These are phyloP conservation scores for Leptographium procerum DNA, from an alignment of 2,329 filamentous ascomycete genomes.

Conservation along the genomic window DNA sequence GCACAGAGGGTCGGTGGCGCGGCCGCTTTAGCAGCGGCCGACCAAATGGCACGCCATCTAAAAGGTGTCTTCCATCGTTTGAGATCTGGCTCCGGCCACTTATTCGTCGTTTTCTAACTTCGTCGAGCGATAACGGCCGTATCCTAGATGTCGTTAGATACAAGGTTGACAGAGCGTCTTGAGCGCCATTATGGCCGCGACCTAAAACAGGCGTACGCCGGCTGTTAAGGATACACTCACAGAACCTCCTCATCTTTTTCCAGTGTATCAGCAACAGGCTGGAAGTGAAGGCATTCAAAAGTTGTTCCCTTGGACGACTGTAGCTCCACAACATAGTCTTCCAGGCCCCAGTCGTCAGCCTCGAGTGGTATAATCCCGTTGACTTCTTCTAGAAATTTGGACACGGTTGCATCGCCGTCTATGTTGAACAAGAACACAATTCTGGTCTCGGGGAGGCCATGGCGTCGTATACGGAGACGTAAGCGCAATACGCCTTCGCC, in stretches of 20 bases:
- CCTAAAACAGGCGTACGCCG: neutral
- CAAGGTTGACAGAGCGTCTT: neutral
- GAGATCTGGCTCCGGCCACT: slow-evolving; percentile 76
- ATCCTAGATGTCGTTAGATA: slow-evolving; percentile 43
- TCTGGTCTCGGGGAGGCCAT: slow-evolving; percentile 59
- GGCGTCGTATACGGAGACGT: slow-evolving; percentile 59
- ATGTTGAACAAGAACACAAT: slow-evolving; percentile 58
- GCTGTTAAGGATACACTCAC: slow-evolving; percentile 33
- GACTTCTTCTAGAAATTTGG: slow-evolving; percentile 65
- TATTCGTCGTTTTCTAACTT: slow-evolving; percentile 60
- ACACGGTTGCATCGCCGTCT: slow-evolving; percentile 54
- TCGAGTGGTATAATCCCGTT: slow-evolving; percentile 76
- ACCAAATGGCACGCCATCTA: slow-evolving; percentile 80
- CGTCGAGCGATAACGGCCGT: slow-evolving; percentile 62
- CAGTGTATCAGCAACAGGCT: slow-evolving; percentile 55
- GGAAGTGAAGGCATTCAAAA: slow-evolving; percentile 84
- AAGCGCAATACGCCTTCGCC: slow-evolving; percentile 48
- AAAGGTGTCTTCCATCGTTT: slow-evolving; percentile 62
- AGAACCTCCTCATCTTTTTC: slow-evolving; percentile 76
- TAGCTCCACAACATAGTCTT: slow-evolving; percentile 81
- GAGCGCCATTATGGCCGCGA: neutral
- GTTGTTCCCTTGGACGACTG: slow-evolving; percentile 38
- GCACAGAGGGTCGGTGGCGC: slow-evolving; percentile 51
- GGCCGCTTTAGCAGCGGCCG: slow-evolving; percentile 52
- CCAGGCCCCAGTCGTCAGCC: slow-evolving; percentile 69